Base-by-base conservation (phyloP, 768 basidiomycete species). In the Plicaturopsis crispa region DNA sequence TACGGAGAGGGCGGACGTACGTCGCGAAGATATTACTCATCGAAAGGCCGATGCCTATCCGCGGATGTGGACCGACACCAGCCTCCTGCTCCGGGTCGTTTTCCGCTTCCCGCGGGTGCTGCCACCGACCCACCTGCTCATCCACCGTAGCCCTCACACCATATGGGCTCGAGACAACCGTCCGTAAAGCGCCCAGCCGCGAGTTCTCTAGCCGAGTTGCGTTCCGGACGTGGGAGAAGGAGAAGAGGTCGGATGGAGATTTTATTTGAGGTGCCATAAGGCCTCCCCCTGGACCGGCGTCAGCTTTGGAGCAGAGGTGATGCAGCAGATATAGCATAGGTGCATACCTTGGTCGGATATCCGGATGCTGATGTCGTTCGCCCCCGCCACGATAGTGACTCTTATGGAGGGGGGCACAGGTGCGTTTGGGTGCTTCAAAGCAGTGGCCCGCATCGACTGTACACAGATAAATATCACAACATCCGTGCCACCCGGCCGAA, bases 11-110 rank as follows among this genome's bases (percentile, higher is more conserved):
- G n/a, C 32, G 20, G 24, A 58, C 75, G 41, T 48, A 86, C 74
- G 80, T 88, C 42, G 88, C 79, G 57, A 78, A 90, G 24, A 91
- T 89, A 50, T 87, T 83, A 54, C 88, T 86, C 86, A 91, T 87
- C 0, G 88, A 86, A 14, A 91, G 60, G 4, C 88, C 88, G 32
- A 91, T 80, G 2, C 88, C 88, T 40, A 90, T 83, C 31, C 73
- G 67, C 32, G 73, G 72, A 55, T 81, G 82, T 5, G 63, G 63
- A 21, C 67, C 70, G 24, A 71, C 65, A 3, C 67, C 67, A 7
- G 62, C 66, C 26, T 63, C 62, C 18, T 60, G 58, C 39, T 73
- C 71, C 18, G 65, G 64, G 44, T 66, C 60, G 21, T 58, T 48
- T 22, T 44, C 37, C 28, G 33, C 21, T 45, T 42, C 38, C 30